These are phyloP conservation scores for Lasiosphaeris hirsuta DNA, from an alignment of 495 filamentous ascomycete genomes.

Conservation along the genomic window DNA sequence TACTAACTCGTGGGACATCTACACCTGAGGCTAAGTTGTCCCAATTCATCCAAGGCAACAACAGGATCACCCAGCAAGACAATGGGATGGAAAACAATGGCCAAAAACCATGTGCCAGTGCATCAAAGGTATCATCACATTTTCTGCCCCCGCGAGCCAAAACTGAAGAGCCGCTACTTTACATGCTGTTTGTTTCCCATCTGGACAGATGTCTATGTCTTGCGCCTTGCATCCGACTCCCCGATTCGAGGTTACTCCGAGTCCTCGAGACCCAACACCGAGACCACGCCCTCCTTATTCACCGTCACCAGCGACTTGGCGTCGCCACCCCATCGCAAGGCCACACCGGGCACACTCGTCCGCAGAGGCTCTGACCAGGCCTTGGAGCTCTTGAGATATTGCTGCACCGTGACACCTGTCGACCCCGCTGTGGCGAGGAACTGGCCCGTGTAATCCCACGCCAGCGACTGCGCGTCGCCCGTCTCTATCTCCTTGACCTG, in stretches of 20 bases:
- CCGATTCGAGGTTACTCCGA: constrained; percentile 6
- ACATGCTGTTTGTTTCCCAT: background rate
- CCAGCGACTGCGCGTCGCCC: constrained; percentile 67
- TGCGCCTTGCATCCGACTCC: background rate
- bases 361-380: constrained; percentile 84
- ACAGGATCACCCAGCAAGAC: no score
- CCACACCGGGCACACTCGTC: constrained; percentile 67
- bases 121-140: constrained; percentile 1
- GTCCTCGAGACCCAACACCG: constrained; percentile 52
- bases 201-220: background rate
- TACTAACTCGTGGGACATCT: no score
- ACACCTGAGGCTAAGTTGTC: no score
- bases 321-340: constrained; percentile 70
- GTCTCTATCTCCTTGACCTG: constrained; percentile 77
- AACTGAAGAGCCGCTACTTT: background rate
- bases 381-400: constrained; percentile 80
- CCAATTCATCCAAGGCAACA: no score
- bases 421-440: constrained; percentile 81
- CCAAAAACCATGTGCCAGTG: no score
- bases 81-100: no score
- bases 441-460: constrained; percentile 95
- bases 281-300: constrained; percentile 69
- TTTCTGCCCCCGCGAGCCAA: background rate
- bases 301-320: constrained; percentile 73
- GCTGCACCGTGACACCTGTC: constrained; percentile 78